These are phyloP conservation scores for Solanum phureja DNA, from an alignment of 257 asterid species.

Conservation along the genomic window DNA sequence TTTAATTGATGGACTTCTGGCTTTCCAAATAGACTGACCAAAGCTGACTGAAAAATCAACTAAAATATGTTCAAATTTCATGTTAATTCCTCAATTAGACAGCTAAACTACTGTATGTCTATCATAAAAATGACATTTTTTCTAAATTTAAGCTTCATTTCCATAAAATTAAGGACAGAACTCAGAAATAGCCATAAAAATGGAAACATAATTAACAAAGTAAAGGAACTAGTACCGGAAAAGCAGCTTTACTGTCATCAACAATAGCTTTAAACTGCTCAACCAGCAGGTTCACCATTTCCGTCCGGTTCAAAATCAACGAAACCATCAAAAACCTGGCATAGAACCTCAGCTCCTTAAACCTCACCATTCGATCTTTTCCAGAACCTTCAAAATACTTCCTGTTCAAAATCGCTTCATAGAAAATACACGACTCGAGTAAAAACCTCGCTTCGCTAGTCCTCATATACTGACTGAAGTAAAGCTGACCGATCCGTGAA, in stretches of 20 bases:
- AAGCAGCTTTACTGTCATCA: constrained; percentile 60
- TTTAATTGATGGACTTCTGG: neutral
- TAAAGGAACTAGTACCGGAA: constrained; percentile 42
- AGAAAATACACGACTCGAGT: constrained; percentile 78
- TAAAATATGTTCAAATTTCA: neutral
- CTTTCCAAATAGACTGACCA: neutral
- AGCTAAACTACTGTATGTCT: neutral
- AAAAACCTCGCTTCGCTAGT: constrained; percentile 88
- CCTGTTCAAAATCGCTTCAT: constrained; percentile 81
- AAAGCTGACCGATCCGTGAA: constrained; percentile 92
- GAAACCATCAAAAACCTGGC: constrained; percentile 92
- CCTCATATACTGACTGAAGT: constrained; percentile 81
- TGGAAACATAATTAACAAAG: neutral
- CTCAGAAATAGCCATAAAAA: neutral
- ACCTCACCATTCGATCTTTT: constrained; percentile 72
- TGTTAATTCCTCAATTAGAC: neutral
- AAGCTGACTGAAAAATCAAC: neutral
- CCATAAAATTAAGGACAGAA: neutral
- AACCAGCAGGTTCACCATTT: constrained; percentile 66
- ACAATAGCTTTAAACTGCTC: constrained; percentile 75
- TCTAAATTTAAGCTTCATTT: neutral
- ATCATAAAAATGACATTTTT: neutral
- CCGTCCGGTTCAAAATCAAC: constrained; percentile 57
- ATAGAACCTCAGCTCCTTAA: constrained; percentile 88
- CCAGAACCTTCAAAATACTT: constrained; percentile 73